phyloP scores from a whole-genome alignment of 2,329 filamentous ascomycete genomes.

The Meredithiella fracta region DNA sequence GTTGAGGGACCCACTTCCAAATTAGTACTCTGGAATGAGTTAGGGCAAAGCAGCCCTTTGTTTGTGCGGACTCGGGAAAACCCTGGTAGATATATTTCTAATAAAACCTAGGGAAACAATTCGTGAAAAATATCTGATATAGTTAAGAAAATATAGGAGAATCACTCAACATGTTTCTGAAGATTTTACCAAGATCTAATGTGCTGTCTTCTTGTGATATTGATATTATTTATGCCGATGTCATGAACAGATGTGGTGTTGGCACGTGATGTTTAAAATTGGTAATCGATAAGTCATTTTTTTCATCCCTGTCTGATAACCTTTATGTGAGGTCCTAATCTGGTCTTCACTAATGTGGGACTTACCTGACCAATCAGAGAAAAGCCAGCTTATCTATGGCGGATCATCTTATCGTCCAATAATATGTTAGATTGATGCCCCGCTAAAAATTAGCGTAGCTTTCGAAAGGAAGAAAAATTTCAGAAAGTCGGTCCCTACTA shows the following conservation, averaged over 20 bases:
- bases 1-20: constrained; percentile 13
- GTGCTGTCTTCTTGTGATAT: neutral
- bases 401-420: constrained; percentile 15
- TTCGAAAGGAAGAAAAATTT: constrained; percentile 16
- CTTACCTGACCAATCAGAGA: constrained; percentile 5
- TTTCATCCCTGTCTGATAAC: neutral
- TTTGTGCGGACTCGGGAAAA: constrained; percentile 12
- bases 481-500: constrained; percentile 13
- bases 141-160: neutral
- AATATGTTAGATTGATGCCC: constrained; percentile 13
- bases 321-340: constrained; percentile 11
- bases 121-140: neutral
- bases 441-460: constrained; percentile 15
- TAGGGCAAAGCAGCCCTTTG: constrained; percentile 14
- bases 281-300: constrained; percentile 4
- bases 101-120: neutral
- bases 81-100: neutral
- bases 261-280: constrained; percentile 2
- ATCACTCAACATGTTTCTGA: no score
- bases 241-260: neutral
- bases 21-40: constrained; percentile 12
- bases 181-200: neutral
- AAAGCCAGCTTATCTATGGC: constrained; percentile 9
- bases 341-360: constrained; percentile 11
- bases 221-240: neutral